Base-by-base conservation (phyloP, 352 stramenopile genomes). In the Phytopythium boreale region DNA sequence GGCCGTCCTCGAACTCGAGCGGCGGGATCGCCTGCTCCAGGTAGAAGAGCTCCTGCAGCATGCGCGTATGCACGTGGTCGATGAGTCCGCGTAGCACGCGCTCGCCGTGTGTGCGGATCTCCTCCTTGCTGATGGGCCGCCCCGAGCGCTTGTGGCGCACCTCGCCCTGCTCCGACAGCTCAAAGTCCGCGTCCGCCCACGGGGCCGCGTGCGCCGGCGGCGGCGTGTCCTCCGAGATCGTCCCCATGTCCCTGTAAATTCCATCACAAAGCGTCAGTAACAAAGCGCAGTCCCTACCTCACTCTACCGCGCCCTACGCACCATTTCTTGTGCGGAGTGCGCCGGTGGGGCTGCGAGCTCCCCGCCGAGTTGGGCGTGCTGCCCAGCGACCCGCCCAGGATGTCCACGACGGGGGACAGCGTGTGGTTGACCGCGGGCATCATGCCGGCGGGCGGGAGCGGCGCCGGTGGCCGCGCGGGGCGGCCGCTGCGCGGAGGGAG, bases 1-100 rank as follows among this genome's bases (percentile, higher is more conserved):
- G 77, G 0, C 74, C 72, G 7, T 80, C n/a, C n/a, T n/a, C 76
- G 56, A 83, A 86, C 51, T 93, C 84, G 24, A 93, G 69, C 26
- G 82, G 69, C 2, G 87, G 87, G 56, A 95, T 95, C 5, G 80
- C 84, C 61, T 95, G 87, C 60, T 92, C 80, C 4, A 90, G 62
- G 55, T 92, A 95, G 64, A 85, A 58, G n/a, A 90, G 73, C 55
- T 95, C 87, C 60, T 87, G 79, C 62, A 92, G 61, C 87, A 95
- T 95, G 39, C 83, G 72, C 57, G 69, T 79, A 69, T 95, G 87
- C 4, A 95, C 84, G 65, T 92, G 71, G 43, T 77, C 72, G 59
- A 95, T 95, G 4, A 95, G 76, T 0, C 77, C 75, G 0, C 71
- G 62, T 11, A 95, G 71, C n/a, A 95, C 73, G 2, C 80, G 81